A percentile compares a stretch with the other conserved stretches of the same genome.
Evolutionary conservation across 1,284 basidiomycete species (phyloP).

Genomic region (Trametes hirsuta): DNA sequence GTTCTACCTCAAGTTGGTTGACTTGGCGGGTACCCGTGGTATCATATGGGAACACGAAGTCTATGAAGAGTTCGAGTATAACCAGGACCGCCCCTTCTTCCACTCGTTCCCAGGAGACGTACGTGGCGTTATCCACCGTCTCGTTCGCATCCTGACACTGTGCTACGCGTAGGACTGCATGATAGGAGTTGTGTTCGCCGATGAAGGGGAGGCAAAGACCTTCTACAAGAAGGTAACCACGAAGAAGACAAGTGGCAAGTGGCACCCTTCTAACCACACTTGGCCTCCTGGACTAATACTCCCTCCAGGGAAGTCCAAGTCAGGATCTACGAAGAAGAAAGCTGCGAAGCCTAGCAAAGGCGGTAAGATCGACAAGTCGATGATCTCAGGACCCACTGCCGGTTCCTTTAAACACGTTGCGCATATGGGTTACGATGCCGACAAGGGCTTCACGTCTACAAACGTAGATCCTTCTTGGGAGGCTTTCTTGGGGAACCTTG

Average conservation of each 20-base stretch:
- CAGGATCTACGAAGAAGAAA: constrained; percentile 62
- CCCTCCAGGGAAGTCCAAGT: constrained; percentile 36
- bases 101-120: constrained; percentile 95
- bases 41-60: constrained; percentile 95
- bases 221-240: constrained; percentile 87
- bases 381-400: constrained; percentile 83
- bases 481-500: constrained; percentile 74
- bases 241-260: constrained; percentile 62
- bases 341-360: constrained; percentile 46
- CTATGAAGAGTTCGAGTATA: constrained; percentile 84
- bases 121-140: constrained; percentile 39
- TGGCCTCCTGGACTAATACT: background rate
- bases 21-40: constrained; percentile 81
- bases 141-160: constrained; percentile 3
- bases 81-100: constrained; percentile 90
- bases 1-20: constrained; percentile 78
- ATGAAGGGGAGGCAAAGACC: constrained; percentile 86
- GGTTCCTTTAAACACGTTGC: constrained; percentile 91
- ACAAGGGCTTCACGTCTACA: constrained; percentile 84
- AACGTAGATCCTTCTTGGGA: constrained; percentile 96
- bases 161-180: constrained; percentile 70
- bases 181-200: constrained; percentile 91
- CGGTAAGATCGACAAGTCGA: constrained; percentile 86
- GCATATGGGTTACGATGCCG: constrained; percentile 92
- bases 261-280: constrained; percentile 29